Evolutionary conservation across 305 asterid species (phyloP).

Genomic region (Fraxinus platypoda): DNA sequence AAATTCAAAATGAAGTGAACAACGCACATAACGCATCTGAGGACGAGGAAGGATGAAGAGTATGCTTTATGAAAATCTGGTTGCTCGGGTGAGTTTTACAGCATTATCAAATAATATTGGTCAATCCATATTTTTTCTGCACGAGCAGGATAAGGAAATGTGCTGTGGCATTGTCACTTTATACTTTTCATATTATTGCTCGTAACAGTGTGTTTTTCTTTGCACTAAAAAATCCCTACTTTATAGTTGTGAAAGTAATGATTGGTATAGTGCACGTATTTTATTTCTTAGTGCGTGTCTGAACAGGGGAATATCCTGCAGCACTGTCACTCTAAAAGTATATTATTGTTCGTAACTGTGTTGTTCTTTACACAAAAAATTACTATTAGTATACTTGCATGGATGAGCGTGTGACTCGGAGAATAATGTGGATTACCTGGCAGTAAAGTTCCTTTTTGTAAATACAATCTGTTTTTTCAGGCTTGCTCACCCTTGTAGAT

Average conservation of each 20-base stretch:
- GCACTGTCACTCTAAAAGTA: neutral
- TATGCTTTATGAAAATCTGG: conserved; percentile 4
- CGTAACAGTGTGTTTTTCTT: neutral
- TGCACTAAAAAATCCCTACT: neutral
- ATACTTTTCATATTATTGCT: neutral
- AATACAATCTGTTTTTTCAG: conserved; percentile 13
- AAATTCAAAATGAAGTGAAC: conserved; percentile 29
- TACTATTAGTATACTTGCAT: neutral
- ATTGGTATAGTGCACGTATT: neutral
- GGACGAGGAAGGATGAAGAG: conserved; percentile 46
- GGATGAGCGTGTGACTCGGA: neutral
- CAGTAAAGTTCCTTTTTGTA: neutral
- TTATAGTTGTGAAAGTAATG: neutral
- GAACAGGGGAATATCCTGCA: neutral
- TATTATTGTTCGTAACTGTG: neutral
- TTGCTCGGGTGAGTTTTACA: conserved; percentile 31
- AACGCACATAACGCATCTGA: conserved; percentile 33
- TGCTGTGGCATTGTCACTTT: neutral
- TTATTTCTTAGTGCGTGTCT: neutral
- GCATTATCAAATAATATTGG: neutral
- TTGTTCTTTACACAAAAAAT: neutral
- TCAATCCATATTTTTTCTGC: neutral
- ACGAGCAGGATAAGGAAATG: neutral
- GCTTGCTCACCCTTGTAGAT: conserved; percentile 30
- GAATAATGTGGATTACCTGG: neutral